Evolutionary conservation across 169 alveolate genomes (phyloP).

Genomic region (Babesia ovata): DNA sequence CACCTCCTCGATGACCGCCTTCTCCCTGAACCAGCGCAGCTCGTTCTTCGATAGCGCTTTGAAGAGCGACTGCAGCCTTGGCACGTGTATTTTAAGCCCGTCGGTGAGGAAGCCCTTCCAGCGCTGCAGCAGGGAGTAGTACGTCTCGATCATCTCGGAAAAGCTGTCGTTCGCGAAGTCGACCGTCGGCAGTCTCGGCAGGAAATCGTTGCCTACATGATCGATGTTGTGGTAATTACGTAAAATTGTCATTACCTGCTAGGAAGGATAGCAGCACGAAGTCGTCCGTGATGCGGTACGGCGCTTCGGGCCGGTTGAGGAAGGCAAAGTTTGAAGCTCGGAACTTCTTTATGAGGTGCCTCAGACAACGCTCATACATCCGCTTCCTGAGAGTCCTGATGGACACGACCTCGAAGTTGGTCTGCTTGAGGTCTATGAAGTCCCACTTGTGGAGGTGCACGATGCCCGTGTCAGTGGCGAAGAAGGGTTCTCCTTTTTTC

Average conservation of each 20-base stretch:
- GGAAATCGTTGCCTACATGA: conserved; percentile 60
- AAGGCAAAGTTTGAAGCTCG: conserved; percentile 3
- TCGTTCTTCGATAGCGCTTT: conserved; percentile 49
- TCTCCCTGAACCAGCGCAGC: conserved; percentile 40
- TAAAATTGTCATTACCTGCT: conserved; percentile 34
- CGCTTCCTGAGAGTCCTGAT: conserved; percentile 32
- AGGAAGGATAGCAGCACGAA: conserved; percentile 59
- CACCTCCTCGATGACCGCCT: conserved; percentile 36
- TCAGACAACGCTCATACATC: conserved; percentile 43
- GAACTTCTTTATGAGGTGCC: conserved; percentile 26
- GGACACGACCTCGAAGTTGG: conserved; percentile 59
- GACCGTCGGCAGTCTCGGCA: conserved; percentile 64
- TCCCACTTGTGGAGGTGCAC: conserved; percentile 65
- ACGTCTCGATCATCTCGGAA: conserved; percentile 37
- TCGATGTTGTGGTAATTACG: background rate
- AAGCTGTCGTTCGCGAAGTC: conserved; percentile 62
- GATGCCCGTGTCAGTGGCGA: conserved; percentile 56
- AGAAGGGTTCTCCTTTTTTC: conserved; percentile 57
- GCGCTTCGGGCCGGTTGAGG: conserved; percentile 30
- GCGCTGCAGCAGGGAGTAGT: conserved; percentile 45
- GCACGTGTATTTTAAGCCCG: conserved; percentile 33
- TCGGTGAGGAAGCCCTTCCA: conserved; percentile 62
- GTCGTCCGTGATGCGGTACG: conserved; percentile 57
- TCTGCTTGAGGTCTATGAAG: conserved; percentile 43
- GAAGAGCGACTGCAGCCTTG: conserved; percentile 56